Conservation (phyloP, 768 basidiomycete genomes). For the Rickenella mellea region DNA sequence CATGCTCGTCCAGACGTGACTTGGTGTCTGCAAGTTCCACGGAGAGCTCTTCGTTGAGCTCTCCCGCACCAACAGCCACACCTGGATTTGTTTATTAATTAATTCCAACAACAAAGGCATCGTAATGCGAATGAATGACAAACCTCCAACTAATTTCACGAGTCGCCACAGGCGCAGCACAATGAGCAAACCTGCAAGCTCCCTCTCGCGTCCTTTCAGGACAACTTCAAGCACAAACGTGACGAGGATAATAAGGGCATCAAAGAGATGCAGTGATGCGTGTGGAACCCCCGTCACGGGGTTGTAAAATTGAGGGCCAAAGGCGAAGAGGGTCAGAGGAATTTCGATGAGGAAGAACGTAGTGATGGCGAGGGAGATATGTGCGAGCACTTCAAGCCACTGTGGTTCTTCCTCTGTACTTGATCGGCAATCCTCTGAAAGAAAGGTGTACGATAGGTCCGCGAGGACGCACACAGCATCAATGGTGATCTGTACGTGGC, state of each 20-base stretch:
- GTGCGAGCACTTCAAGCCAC: conserved; percentile 56
- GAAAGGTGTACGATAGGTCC: conserved; percentile 61
- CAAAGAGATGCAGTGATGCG: conserved; percentile 63
- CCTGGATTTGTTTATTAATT: conserved; percentile 38
- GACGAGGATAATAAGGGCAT: conserved; percentile 57
- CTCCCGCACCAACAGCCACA: conserved; percentile 66
- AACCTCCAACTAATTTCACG: conserved; percentile 62
- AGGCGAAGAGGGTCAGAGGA: conserved; percentile 55
- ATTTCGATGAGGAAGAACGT: conserved; percentile 73
- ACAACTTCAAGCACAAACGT: conserved; percentile 69
- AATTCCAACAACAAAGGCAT: neutral
- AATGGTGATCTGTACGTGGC: conserved; percentile 36
- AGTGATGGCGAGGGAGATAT: conserved; percentile 59
- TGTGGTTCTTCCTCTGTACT: conserved; percentile 15
- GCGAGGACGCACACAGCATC: conserved; percentile 65
- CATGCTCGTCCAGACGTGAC: conserved; percentile 35
- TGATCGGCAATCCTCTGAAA: conserved; percentile 41
- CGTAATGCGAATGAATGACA: conserved; percentile 4
- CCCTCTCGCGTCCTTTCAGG: conserved; percentile 57
- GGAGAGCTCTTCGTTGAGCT: conserved; percentile 47
- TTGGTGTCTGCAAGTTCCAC: conserved; percentile 41
- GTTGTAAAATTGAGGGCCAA: conserved; percentile 52
- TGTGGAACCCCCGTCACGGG: conserved; percentile 37
- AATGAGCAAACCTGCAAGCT: conserved; percentile 62
- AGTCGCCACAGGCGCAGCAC: conserved; percentile 74